Evolutionary conservation across 768 basidiomycete genomes (phyloP), one percentile per base, ranked within the genome.

Genomic region (Mycena belliarum): DNA sequence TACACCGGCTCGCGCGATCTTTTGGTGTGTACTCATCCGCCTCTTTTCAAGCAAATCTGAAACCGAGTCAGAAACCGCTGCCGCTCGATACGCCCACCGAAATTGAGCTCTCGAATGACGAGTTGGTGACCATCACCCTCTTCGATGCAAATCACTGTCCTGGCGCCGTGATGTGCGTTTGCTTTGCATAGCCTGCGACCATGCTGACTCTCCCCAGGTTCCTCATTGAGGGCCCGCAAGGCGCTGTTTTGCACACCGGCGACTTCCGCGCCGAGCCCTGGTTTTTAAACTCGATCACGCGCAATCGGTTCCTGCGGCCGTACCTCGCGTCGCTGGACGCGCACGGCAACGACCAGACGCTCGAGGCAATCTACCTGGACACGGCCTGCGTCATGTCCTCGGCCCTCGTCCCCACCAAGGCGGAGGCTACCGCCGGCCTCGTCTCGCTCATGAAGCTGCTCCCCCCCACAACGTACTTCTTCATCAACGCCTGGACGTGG

Each of bases 101-200:
- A 29, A 76, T 87, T 28, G 82, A 86, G 33, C 69, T 95, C 18
- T 80, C 78, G 5, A 73, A 79, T 23, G 74, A 74, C 9, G 82
- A 87, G 63, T 70, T 68, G 4, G 87, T 96, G 11, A 85, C 79
- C 0, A 79, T 97, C 55, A 95, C 93, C 0, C 78, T 90, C 11
- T 71, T 97, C 9, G 91, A 95, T 66, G 95, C 95, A 0, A 97
- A 97, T 66, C 95, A 98, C 69, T 97, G 95, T 68, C 95, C 93
- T 12, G 95, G 95, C 0, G 88, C 94, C 0, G 88, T 93, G 40
- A 96, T 98, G 95, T 94, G 66, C 25, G 85, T 73, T 20, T 10
- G n/a, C 23, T 40, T 12, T 28, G 9, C 40, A 9, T 5, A 33
- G 0, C 7, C 25, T 7, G 32, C 29, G 29, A 21, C 24, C 41